Percentiles rank a stretch among this genome's conserved stretches.
Evolutionary conservation across 768 basidiomycete species (phyloP).

Genomic region (Rhodotorula paludigena): DNA sequence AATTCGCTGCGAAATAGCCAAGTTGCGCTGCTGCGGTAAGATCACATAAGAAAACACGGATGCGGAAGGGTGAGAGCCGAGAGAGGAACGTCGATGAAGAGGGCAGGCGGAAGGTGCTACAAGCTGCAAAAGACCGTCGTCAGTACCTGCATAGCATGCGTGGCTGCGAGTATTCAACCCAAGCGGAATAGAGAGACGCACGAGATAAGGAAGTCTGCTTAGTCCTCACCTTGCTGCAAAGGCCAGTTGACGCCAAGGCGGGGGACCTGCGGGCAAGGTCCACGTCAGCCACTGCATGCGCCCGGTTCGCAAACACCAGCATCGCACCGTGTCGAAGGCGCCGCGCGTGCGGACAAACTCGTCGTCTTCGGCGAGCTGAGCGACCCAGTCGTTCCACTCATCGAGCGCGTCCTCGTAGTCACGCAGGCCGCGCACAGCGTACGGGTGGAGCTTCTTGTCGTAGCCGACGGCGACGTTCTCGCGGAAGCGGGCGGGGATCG

Average conservation of each 20-base stretch:
- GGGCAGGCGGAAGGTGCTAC: too few relatives aligned
- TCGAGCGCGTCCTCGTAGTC: slow-evolving; percentile 43
- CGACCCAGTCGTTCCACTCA: slow-evolving; percentile 38
- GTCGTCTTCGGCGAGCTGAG: slow-evolving; percentile 27
- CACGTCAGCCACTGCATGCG: background rate
- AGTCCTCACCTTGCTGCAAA: slow-evolving; percentile 4
- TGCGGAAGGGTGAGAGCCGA: too few relatives aligned
- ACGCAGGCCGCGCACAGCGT: slow-evolving; percentile 41
- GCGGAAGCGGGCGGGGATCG: slow-evolving; percentile 39
- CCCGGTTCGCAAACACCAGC: too few relatives aligned
- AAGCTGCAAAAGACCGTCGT: too few relatives aligned
- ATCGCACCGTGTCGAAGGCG: slow-evolving; percentile 19
- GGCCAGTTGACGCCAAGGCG: slow-evolving; percentile 26
- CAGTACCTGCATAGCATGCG: too few relatives aligned
- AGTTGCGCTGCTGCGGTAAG: too few relatives aligned
- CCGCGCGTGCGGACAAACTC: slow-evolving; percentile 5
- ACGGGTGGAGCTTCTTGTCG: slow-evolving; percentile 43
- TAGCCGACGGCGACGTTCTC: slow-evolving; percentile 26
- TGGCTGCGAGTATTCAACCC: too few relatives aligned
- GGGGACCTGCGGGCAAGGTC: slow-evolving; percentile 1
- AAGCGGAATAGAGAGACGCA: too few relatives aligned
- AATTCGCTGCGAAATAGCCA: too few relatives aligned
- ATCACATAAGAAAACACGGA: too few relatives aligned
- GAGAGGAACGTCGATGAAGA: too few relatives aligned
- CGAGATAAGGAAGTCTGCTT: background rate